Percentiles rank a stretch among this genome's conserved stretches.
phyloP scores from a whole-genome alignment of 169 alveolate species.

The Plasmodium gallinaceum region DNA sequence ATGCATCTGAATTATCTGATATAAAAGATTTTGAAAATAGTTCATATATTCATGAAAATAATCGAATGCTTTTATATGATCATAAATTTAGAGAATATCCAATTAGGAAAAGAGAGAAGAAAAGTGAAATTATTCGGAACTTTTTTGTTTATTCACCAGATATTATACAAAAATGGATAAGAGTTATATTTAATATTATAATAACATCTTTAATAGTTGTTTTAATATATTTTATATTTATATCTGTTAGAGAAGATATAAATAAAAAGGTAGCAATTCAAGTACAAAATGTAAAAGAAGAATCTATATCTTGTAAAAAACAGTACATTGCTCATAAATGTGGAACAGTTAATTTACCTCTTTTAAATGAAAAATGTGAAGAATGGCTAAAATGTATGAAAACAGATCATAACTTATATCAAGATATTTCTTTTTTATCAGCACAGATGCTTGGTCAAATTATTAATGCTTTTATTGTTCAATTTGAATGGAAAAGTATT shows the following conservation, averaged over 20 bases:
- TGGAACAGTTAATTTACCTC: slow-evolving; percentile 72
- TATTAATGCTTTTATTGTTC: slow-evolving; percentile 74
- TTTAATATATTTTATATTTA: slow-evolving; percentile 60
- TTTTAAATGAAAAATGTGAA: slow-evolving; percentile 74
- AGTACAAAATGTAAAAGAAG: slow-evolving; percentile 69
- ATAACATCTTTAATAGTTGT: slow-evolving; percentile 64
- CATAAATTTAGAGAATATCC: slow-evolving; percentile 41
- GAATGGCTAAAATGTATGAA: slow-evolving; percentile 76
- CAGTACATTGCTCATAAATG: slow-evolving; percentile 75
- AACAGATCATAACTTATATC: slow-evolving; percentile 69
- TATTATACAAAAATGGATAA: slow-evolving; percentile 73
- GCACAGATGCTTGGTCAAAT: slow-evolving; percentile 76
- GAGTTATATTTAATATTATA: slow-evolving; percentile 69
- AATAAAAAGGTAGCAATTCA: slow-evolving; percentile 74
- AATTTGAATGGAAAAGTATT: slow-evolving; percentile 76
- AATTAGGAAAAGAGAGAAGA: neutral
- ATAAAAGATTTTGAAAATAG: slow-evolving; percentile 52
- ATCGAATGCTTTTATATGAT: slow-evolving; percentile 52
- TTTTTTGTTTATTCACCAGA: slow-evolving; percentile 73
- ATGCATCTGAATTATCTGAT: slow-evolving; percentile 61
- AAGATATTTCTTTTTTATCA: slow-evolving; percentile 69
- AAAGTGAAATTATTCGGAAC: slow-evolving; percentile 16
- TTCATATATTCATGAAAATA: slow-evolving; percentile 62
- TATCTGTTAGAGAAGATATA: slow-evolving; percentile 72
- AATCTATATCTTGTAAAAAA: slow-evolving; percentile 64